Evolutionary conservation across 352 stramenopile genomes (phyloP), one percentile per base, ranked within the genome.

Genomic region (Pythium aristosporum): DNA sequence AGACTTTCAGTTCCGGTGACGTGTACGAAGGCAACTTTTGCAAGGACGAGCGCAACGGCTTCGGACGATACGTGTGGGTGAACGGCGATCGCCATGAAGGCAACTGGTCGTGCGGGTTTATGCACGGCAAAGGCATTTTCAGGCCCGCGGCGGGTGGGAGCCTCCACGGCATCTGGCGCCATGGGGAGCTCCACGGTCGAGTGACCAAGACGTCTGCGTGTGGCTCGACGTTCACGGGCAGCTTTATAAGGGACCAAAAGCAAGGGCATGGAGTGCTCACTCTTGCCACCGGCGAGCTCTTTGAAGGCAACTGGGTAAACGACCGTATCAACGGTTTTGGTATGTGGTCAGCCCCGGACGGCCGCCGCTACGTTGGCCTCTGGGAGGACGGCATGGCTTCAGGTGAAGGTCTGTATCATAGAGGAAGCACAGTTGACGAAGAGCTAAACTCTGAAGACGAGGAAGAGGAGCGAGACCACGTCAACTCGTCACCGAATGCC

Each of bases 41-140:
- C 21, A 72, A 69, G 21, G 81, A 79, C 53, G 79, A 92, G 54
- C 81, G 79, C 28, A 68, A 79, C 18, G 85, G 85, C 5, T 91
- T 82, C 57, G 85, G 82, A 44, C 79, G 65, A 36, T 94, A 92
- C 57, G 72, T 72, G 30, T 94, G 85, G 85, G 73, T 70, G n/a
- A 85, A 85, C 16, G 82, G 85, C 20, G 82, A 90, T 53, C 67
- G 68, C 8, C 75, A 92, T 51, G 76, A 91, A 67, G 85, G 85
- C 37, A 75, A 58, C 7, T 91, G 82, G 85, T 42, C 56, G 2
- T 57, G 64, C 48, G 82, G 80, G 5, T 50, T 74, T 20, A 91
- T 91, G 80, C 81, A 94, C 48, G 85, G 85, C 16, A 77, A 75
- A 43, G 85, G 83, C 5, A 49, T 89, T 30, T 89, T 86, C 55